Conservation (phyloP, 352 stramenopile species). For the Peronospora farinosa region DNA sequence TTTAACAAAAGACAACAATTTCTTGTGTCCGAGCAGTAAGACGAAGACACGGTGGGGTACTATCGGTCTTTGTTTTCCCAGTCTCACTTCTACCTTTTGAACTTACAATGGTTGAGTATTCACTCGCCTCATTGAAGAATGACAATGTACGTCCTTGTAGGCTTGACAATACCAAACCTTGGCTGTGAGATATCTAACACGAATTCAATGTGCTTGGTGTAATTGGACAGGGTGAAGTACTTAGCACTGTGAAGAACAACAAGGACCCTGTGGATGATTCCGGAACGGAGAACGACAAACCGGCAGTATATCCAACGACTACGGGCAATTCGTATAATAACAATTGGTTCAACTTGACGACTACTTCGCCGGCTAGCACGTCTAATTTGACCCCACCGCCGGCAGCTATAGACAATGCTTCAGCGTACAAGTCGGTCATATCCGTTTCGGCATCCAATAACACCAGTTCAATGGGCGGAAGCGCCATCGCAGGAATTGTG, state of each 20-base stretch:
- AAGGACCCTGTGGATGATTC: too few relatives aligned
- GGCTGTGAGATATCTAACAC: conserved; percentile 5
- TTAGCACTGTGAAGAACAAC: conserved; percentile 11
- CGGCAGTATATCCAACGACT: too few relatives aligned
- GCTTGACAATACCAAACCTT: neutral
- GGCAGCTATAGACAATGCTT: neutral
- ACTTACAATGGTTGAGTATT: conserved; percentile 25
- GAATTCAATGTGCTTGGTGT: neutral
- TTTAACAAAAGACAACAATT: conserved; percentile 18
- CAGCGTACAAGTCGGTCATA: conserved; percentile 16
- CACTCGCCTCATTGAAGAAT: conserved; percentile 22
- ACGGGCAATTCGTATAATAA: too few relatives aligned
- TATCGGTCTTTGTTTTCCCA: conserved; percentile 4
- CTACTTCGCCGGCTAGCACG: too few relatives aligned
- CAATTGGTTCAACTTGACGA: too few relatives aligned
- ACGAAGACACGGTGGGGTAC: too few relatives aligned
- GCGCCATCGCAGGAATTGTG: conserved; percentile 17
- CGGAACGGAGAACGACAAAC: too few relatives aligned
- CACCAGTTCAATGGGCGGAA: conserved; percentile 3
- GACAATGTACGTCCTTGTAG: conserved; percentile 11
- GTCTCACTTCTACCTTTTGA: conserved; percentile 25
- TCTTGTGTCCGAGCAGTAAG: neutral
- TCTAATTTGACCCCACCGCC: neutral
- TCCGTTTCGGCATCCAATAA: conserved; percentile 7
- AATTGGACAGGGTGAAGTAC: conserved; percentile 8